Base-by-base conservation (phyloP, 1,139 yeast species). In the Taphrina deformans region DNA sequence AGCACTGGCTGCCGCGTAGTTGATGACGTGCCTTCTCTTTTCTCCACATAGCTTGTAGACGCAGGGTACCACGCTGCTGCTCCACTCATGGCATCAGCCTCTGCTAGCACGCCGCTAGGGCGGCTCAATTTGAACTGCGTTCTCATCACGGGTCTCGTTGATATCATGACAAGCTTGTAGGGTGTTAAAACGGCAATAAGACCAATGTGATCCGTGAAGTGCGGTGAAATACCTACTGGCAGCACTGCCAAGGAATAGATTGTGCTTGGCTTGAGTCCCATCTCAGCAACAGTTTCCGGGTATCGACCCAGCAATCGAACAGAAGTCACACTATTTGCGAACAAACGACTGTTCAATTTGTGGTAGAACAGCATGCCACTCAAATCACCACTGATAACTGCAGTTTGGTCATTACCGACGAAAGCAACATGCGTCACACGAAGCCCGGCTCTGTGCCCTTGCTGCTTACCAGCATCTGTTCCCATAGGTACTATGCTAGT, bases 291-390 rank as follows among this genome's bases (percentile, higher is more conserved):
- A 69, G 9, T 70, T 58, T 51, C 70, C 70, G 52, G 71, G 71
- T 62, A 62, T 35, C 77, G 76, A 0, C 92, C 92, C 48, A 84
- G 72, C 3, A 88, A 71, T 62, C 85, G 79, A 64, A 78, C 79
- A 0, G 87, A 77, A n/a, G 79, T 78, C 31, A 81, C 79, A 62
- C 80, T 76, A 60, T 79, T 78, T 52, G 86, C 83, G 65, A 87
- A 73, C 27, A 86, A 75, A 41, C 83, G 80, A 66, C 85, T 79
- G 55, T 80, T 77, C 0, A 87, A 86, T 70, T 82, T 80, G 73
- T 89, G 95, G 68, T 78, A 80, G 64, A 85, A 78, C 10, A 86
- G 78, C 70, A 82, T 75, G 0, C 96, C 96, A 1, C 81, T 76
- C 4, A 76, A 75, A 72, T 89, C 93, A 1, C 83, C 78, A 5